Evolutionary conservation across 352 stramenopile species (phyloP).

Genomic region (Globisporangium nunn): DNA sequence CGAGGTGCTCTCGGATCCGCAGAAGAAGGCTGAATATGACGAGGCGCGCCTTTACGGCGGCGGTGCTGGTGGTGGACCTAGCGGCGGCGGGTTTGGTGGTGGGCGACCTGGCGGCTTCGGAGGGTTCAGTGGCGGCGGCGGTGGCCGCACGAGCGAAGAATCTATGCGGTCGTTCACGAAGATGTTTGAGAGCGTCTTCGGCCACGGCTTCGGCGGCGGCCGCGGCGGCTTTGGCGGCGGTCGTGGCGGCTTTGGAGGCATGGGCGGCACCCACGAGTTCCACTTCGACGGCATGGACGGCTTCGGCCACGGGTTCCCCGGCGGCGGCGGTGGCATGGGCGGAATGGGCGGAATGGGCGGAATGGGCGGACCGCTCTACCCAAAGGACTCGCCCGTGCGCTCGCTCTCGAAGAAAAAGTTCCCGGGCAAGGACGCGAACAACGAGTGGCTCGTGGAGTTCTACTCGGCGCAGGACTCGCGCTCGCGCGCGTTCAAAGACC

Average conservation of each 20-base stretch:
- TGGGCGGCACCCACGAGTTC: conserved; percentile 53
- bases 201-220: conserved; percentile 37
- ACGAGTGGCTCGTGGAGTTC: conserved; percentile 83
- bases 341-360: too few species aligned
- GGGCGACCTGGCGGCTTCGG: conserved; percentile 10
- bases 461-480: conserved; percentile 49
- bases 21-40: conserved; percentile 89
- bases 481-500: conserved; percentile 51
- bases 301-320: conserved; percentile 43
- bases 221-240: conserved; percentile 17
- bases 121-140: conserved; percentile 9
- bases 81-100: conserved; percentile 18
- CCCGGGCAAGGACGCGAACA: conserved; percentile 49
- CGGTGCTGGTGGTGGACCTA: conserved; percentile 2
- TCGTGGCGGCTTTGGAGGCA: too few species aligned
- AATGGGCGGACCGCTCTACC: too few species aligned
- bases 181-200: conserved; percentile 88
- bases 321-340: conserved; percentile 7
- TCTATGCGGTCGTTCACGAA: conserved; percentile 74
- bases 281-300: conserved; percentile 78
- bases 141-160: conserved; percentile 37
- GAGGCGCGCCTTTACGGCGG: conserved; percentile 45
- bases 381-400: conserved; percentile 50
- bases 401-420: conserved; percentile 71
- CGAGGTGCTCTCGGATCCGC: conserved; percentile 87